Evolutionary conservation across 1,284 basidiomycete species (phyloP).

Genomic region (Puccinia triticina): DNA sequence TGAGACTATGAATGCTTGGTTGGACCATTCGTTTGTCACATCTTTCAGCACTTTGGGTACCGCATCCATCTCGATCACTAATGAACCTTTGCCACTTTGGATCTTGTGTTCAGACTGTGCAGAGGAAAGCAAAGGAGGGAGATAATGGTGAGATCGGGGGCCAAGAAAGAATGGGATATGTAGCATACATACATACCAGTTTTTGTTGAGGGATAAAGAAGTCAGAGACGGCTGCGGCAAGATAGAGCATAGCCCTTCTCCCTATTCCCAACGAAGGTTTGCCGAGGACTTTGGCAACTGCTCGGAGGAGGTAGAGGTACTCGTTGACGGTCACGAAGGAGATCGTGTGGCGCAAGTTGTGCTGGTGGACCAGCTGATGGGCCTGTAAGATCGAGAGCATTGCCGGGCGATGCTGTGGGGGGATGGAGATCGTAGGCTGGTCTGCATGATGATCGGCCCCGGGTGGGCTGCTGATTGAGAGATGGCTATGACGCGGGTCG

Average conservation of each 20-base stretch:
- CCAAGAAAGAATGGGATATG: neutral
- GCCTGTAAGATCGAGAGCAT: slow-evolving; percentile 75
- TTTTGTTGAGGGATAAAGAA: slow-evolving; percentile 91
- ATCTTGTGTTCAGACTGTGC: slow-evolving; percentile 93
- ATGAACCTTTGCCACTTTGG: slow-evolving; percentile 77
- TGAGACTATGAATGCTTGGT: slow-evolving; percentile 86
- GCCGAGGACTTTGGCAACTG: slow-evolving; percentile 68
- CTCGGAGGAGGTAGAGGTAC: slow-evolving; percentile 88
- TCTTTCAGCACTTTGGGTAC: slow-evolving; percentile 94
- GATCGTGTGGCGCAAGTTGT: slow-evolving; percentile 77
- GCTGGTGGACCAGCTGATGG: slow-evolving; percentile 77
- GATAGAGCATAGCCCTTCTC: slow-evolving; percentile 83
- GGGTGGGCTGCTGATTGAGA: neutral
- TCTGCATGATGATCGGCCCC: neutral
- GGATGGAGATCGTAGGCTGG: slow-evolving; percentile 61
- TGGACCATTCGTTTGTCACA: slow-evolving; percentile 90
- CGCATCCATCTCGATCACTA: slow-evolving; percentile 96
- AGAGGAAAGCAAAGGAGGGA: neutral
- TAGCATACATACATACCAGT: slow-evolving; percentile 67
- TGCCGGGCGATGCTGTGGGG: slow-evolving; percentile 64
- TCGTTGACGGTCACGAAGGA: slow-evolving; percentile 95
- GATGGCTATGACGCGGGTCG: neutral
- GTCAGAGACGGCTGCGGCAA: slow-evolving; percentile 95
- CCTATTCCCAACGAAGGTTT: slow-evolving; percentile 63
- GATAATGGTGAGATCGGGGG: neutral